Percentiles rank a stretch among this genome's conserved stretches.
phyloP scores from a whole-genome alignment of 768 basidiomycete species.

The Psilocybe azurescens region DNA sequence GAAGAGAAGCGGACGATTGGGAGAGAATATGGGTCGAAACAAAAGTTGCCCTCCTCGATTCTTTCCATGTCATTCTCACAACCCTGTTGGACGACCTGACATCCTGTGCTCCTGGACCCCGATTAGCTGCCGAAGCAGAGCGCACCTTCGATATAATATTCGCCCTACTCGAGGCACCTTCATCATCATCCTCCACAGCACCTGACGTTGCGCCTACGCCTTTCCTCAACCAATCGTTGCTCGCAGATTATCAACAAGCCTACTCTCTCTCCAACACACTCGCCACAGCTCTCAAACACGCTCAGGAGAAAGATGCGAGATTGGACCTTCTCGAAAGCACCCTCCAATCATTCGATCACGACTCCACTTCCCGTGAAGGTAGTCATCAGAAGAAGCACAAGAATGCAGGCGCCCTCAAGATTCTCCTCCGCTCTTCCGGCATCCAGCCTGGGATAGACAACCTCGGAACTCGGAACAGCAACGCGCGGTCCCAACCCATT shows the following conservation, averaged over 20 bases:
- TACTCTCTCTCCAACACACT: constrained; percentile 64
- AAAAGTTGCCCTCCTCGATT: constrained; percentile 74
- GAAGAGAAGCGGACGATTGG: constrained; percentile 62
- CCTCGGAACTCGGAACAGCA: constrained; percentile 31
- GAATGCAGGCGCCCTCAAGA: constrained; percentile 63
- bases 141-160: constrained; percentile 63
- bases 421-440: constrained; percentile 69
- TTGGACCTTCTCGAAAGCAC: constrained; percentile 60
- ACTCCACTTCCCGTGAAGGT: constrained; percentile 13
- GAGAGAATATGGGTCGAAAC: constrained; percentile 73
- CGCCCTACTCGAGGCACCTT: constrained; percentile 55
- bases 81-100: constrained; percentile 55
- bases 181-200: constrained; percentile 34
- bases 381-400: constrained; percentile 22
- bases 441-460: constrained; percentile 44
- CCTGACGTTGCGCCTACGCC: constrained; percentile 39
- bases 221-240: constrained; percentile 70
- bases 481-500: background rate
- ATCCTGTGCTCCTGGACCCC: constrained; percentile 40
- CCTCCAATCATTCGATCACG: constrained; percentile 45
- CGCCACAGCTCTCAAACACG: constrained; percentile 44
- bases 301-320: constrained; percentile 60
- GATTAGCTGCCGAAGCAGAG: constrained; percentile 54
- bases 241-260: constrained; percentile 75
- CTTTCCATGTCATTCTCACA: constrained; percentile 64